phyloP scores from a whole-genome alignment of 2,329 filamentous ascomycete genomes.

The Scortechinia acanthostroma region DNA sequence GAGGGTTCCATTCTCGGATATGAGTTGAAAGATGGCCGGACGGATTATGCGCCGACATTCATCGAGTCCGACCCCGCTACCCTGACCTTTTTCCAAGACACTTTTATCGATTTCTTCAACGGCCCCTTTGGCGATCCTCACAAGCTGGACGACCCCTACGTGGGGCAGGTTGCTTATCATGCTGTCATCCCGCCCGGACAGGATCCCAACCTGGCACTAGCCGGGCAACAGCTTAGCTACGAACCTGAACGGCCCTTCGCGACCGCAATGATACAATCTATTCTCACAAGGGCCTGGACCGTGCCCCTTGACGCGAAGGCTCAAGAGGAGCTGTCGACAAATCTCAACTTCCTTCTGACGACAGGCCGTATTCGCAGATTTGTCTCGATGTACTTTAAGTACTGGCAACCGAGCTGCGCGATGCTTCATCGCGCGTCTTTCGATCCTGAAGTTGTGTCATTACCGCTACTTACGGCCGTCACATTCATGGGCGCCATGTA shows the following conservation, averaged over 20 bases:
- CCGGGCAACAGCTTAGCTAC: constrained; percentile 10
- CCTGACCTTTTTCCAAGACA: constrained; percentile 20
- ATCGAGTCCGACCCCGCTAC: constrained; percentile 12
- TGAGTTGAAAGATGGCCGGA: constrained; percentile 3
- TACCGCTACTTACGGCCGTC: constrained; percentile 26
- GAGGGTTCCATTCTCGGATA: constrained; percentile 10
- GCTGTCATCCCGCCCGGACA: not conserved
- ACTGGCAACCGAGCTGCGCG: constrained; percentile 32
- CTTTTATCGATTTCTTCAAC: constrained; percentile 24
- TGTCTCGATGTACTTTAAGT: constrained; percentile 29
- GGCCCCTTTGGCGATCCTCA: constrained; percentile 18
- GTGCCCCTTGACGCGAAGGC: constrained; percentile 23
- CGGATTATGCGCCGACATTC: constrained; percentile 10
- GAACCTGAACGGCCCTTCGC: constrained; percentile 26
- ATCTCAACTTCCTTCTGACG: constrained; percentile 26
- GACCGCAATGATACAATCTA: constrained; percentile 25
- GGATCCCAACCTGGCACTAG: not conserved
- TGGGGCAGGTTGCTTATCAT: not conserved
- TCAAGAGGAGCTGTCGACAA: constrained; percentile 25
- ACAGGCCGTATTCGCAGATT: constrained; percentile 29
- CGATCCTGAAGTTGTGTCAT: constrained; percentile 20
- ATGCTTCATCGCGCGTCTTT: constrained; percentile 32
- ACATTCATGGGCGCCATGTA: constrained; percentile 34
- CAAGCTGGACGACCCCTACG: not conserved
- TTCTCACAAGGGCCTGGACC: constrained; percentile 24